phyloP scores from a whole-genome alignment of 208 protist genomes.

The Perkinsela sp. region DNA sequence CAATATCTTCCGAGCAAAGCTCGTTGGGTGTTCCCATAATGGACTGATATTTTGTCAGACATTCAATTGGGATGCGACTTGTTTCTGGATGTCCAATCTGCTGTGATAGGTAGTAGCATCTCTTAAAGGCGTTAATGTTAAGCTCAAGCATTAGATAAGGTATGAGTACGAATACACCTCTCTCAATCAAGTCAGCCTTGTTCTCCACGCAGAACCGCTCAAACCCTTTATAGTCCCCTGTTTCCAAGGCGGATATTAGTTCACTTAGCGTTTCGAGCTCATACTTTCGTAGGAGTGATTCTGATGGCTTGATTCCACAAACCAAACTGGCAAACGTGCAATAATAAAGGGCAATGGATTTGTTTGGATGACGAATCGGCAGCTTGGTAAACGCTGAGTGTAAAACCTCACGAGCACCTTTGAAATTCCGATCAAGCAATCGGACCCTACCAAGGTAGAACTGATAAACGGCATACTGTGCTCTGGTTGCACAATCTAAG shows the following conservation, averaged over 20 bases:
- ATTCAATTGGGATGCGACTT: neutral
- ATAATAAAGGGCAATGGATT: neutral
- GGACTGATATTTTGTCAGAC: neutral
- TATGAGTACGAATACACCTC: neutral
- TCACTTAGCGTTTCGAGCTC: neutral
- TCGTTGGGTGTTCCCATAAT: neutral
- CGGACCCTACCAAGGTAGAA: neutral
- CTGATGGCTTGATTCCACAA: neutral
- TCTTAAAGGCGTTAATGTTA: neutral
- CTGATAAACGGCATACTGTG: neutral
- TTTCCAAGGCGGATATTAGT: neutral
- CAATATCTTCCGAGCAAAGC: neutral
- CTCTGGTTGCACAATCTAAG: neutral
- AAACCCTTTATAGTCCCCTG: neutral
- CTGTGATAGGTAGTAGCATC: neutral
- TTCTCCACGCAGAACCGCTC: neutral
- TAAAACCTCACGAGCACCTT: neutral
- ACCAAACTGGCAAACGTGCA: neutral
- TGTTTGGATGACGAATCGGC: neutral
- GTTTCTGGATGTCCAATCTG: neutral
- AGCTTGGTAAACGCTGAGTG: neutral
- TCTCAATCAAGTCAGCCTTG: neutral
- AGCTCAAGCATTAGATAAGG: neutral
- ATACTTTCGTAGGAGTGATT: neutral
- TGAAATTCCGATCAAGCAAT: neutral